Evolutionary conservation across 192 early-diverging fungal genomes (phyloP), one percentile per base, ranked within the genome.

Genomic region (Coemansia sp.): DNA sequence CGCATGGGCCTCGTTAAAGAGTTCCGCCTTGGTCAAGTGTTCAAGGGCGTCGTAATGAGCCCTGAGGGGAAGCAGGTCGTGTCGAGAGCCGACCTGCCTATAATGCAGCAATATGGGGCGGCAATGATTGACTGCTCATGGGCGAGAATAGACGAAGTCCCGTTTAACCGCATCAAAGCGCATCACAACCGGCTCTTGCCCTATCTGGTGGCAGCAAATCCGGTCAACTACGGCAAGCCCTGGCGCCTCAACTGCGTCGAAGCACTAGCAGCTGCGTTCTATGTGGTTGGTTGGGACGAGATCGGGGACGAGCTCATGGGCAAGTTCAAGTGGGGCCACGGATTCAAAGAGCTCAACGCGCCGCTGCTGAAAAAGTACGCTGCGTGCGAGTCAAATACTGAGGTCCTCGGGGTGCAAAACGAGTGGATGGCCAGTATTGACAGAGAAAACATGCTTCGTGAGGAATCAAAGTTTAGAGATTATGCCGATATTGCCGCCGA

Each of bases 81-180:
- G 8, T 95, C 93, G 1, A 87, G 90, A 1, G 88, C 90, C 3
- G 95, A 99, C 68, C 70, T 87, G 26, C 71, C 84, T 14, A 87
- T 95, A 32, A 86, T 98, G 34, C 67, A 82, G 63, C 54, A 86
- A 46, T 68, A 85, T 65, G 97, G 97, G 48, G 71, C 91, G 0
- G 95, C 90, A 15, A 95, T 97, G 37, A 91, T 99, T 7, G 95
- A 99, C 72, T 98, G 95, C 74, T 96, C 94, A 10, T 99, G 95
- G 97, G 95, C 95, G 12, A 83, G 90, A 29, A 59, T 98, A 1
- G 91, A 91, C 18, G 93, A 99, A 62, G 93, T 99, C 1, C 97
- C 97, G 7, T 99, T 98, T 68, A 82, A 77, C 6, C 92, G 87
- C 57, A 93, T 99, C 39, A 84, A 84, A 40, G 85, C 90, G 1